Base-by-base conservation (phyloP, 495 filamentous ascomycete species). In the Penicillium bovifimosum region DNA sequence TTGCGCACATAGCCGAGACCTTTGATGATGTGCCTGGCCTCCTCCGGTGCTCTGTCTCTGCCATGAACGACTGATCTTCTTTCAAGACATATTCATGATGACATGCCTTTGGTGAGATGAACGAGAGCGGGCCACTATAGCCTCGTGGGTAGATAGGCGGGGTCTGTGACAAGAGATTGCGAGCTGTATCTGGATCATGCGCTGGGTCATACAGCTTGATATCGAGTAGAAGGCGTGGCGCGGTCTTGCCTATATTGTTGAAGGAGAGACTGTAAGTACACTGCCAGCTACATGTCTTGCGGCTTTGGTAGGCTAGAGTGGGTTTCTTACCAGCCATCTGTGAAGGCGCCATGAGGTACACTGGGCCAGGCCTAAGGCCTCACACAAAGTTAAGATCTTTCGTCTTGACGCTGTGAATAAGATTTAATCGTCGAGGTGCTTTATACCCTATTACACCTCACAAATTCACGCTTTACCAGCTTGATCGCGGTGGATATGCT, bases 181-280 rank as follows among this genome's bases (percentile, higher is more conserved):
- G 73, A 39, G 73, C 74, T 18, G 65, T 72, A 14, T 56, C 60
- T 49, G 71, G 63, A 24, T 72, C 72, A 47, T 77, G 65, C 17
- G 69, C 66, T 18, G 81, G 76, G 55, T 87, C 81, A 58, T 84
- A 84, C 28, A 65, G 55, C 18, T 71, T 51, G 40, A 87, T 69
- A 62, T 86, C 84, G 50, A 80, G 64, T 38, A 80, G 65, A 45
- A 87, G 73, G 41, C 79, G 77, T 9, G 83, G 84, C 43, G 81
- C 77, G 54, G 79, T 81, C 69, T 85, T 86, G 54, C 84, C 84
- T 81, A 55, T 41, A 59, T 14, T 33, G 41, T 43, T 26, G 8
- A 32, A 26, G 11, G 10, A 29, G 26, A 13, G 2, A 11, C 5
- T 10, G 45, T 50, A 16, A 50, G 38, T 17, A 33, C 27, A 11